Evolutionary conservation across 805 yeast genomes (phyloP).

Genomic region (Ogataea zsoltii): DNA sequence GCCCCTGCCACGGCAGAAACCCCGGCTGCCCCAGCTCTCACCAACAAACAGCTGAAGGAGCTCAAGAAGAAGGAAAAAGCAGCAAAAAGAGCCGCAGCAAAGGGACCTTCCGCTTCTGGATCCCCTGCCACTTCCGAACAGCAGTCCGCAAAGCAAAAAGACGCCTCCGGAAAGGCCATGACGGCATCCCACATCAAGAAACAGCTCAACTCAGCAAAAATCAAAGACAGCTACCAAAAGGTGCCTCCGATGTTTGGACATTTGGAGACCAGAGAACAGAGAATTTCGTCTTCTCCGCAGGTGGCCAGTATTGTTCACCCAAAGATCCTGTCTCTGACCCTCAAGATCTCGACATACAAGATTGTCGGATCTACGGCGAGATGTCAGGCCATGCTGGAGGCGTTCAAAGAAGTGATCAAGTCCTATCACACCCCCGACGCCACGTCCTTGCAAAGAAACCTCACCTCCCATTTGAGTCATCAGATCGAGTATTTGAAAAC

Average conservation of each 20-base stretch:
- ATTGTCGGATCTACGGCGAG: slow-evolving; percentile 90
- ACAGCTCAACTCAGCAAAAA: slow-evolving; percentile 52
- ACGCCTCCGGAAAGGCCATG: slow-evolving; percentile 39
- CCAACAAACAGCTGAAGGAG: slow-evolving; percentile 85
- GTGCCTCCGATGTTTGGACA: slow-evolving; percentile 74
- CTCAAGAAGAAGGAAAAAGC: slow-evolving; percentile 87
- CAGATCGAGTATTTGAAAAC: slow-evolving; percentile 91
- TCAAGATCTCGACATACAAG: slow-evolving; percentile 78
- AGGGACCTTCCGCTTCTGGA: slow-evolving; percentile 44
- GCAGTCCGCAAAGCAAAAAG: slow-evolving; percentile 30
- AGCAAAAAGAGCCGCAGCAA: slow-evolving; percentile 87
- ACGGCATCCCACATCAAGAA: slow-evolving; percentile 54
- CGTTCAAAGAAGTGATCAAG: slow-evolving; percentile 74
- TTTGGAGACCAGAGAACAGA: slow-evolving; percentile 75
- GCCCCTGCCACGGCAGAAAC: background rate
- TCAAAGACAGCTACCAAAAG: slow-evolving; percentile 43
- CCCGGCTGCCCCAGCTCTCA: slow-evolving; percentile 27
- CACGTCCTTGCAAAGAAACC: slow-evolving; percentile 81
- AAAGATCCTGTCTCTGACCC: slow-evolving; percentile 71
- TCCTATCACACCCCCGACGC: slow-evolving; percentile 86
- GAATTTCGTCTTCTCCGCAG: slow-evolving; percentile 58
- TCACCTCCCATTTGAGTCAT: slow-evolving; percentile 82
- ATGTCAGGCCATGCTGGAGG: slow-evolving; percentile 79
- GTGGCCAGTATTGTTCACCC: slow-evolving; percentile 82
- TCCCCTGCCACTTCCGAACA: slow-evolving; percentile 10